Base-by-base conservation (phyloP, 2,329 filamentous ascomycete genomes). In the Microthyrium microscopicum region DNA sequence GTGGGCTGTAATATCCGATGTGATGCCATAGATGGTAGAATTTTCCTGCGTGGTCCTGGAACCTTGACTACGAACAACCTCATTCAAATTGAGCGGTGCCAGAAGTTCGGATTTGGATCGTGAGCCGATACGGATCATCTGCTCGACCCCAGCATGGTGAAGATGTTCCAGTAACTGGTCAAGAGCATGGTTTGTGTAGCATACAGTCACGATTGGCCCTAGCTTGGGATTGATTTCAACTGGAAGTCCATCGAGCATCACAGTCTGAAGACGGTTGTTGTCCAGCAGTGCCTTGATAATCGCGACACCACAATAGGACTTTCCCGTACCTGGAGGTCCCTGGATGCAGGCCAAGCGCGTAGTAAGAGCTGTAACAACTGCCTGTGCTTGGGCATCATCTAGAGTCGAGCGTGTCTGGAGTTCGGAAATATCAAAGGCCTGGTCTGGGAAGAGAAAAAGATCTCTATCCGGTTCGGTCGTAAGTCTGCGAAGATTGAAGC, bases 151-250 rank as follows among this genome's bases (percentile, higher is more conserved):
- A 2, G 53, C 56, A 5, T 67, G 54, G 0, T 71, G 35, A 0
- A 79, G 47, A 38, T 76, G 65, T 40, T 77, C 66, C 0, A 81
- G 55, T 1, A 79, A 58, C 41, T 70, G 64, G 27, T 70, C 66
- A 0, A 69, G 48, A 1, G 65, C 64, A 44, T 69, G 63, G 37
- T 68, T 68, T 1, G 62, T 66, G 38, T 62, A 65, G 39, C 56
- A 62, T 0, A 63, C 56, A 33, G 52, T 55, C 4, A 69, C 40
- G 4, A 69, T 60, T 0, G 62, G 63, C 0, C 62, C 61, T 1
- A 68, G 40, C 0, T 46, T 33, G 1, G n/a, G n/a, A n/a, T n/a
- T n/a, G n/a, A n/a, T n/a, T n/a, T n/a, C n/a, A n/a, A n/a, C n/a
- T n/a, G n/a, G n/a, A n/a, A n/a, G n/a, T n/a, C n/a, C n/a, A n/a